Evolutionary conservation across 306 rosid species (phyloP).

Genomic region (Malus fusca): DNA sequence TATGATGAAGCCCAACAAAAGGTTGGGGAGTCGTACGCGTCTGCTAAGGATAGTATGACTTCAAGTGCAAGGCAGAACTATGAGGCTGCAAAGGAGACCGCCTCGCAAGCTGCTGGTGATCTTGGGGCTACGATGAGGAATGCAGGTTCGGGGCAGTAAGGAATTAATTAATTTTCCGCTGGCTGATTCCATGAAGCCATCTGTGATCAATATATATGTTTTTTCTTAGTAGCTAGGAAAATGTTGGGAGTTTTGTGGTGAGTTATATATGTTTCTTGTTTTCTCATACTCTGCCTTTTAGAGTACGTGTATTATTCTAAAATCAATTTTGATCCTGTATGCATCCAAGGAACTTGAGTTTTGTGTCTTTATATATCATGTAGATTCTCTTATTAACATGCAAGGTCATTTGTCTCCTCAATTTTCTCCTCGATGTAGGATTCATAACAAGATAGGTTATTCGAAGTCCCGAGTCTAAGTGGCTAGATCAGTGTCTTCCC

Average conservation of each 20-base stretch:
- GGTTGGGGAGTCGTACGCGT: slow-evolving; percentile 16
- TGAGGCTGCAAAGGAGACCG: slow-evolving; percentile 57
- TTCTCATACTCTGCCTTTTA: background rate
- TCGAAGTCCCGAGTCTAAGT: too few relatives aligned
- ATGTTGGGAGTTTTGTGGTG: background rate
- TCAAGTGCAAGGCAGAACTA: slow-evolving; percentile 28
- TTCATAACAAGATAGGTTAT: background rate
- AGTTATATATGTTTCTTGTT: background rate
- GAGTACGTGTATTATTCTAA: background rate
- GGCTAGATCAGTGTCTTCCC: background rate
- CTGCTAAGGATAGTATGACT: slow-evolving; percentile 25
- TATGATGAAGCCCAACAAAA: slow-evolving; percentile 25
- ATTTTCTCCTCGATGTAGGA: too few relatives aligned
- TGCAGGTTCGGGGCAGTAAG: slow-evolving; percentile 23
- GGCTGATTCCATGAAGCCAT: slow-evolving; percentile 4
- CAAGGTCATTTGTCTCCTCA: background rate
- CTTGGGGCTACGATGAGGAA: slow-evolving; percentile 48
- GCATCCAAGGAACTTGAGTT: background rate
- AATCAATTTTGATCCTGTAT: background rate
- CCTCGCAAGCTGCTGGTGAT: slow-evolving; percentile 44
- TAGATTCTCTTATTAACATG: background rate
- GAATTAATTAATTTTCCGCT: background rate
- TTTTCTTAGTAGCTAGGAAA: background rate
- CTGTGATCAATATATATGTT: background rate
- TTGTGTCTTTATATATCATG: background rate